Base-by-base conservation (phyloP, 169 alveolate species). In the Plasmodium gaboni region DNA sequence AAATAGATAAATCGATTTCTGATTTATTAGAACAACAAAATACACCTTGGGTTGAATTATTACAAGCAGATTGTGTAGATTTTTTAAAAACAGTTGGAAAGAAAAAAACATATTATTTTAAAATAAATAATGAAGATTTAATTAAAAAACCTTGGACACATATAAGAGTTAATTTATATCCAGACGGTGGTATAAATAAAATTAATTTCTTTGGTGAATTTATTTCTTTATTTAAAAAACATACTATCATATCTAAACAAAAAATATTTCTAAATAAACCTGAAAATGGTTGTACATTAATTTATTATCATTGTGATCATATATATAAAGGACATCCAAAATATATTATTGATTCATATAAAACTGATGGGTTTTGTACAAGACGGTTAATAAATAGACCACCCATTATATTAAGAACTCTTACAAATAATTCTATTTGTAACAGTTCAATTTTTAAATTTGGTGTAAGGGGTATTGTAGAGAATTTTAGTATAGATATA, bases 101-200 rank as follows among this genome's bases (percentile, higher is more conserved):
- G 69, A 80, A 80, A 80, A 80, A 67, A 67, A 53, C 69, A 19
- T 80, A 80, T 26, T 80, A 50, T 80, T 80, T 80, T 80, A 53
- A 80, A 80, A 57, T 80, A 22, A 80, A 80, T 46, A 80, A 80
- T 38, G 42, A 17, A 15, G 67, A 78, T 8, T 67, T 80, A 68
- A 67, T 80, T 44, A 80, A 80, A 55, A 38, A 38, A 38, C 90
- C 83, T 28, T 80, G 90, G 90, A 67, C 90, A 67, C 90, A 80
- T 38, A 80, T 80, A 50, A 32, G 90, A 44, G 48, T 80, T 60
- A 80, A 80, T 80, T 80, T 80, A 80, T 80, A 80, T 67, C 90
- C 90, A 51, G 90, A 80, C 57, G 90, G 90, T 15, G 90, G 90
- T 9, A 67, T 80, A 67, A 80, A 80, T 80, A 80, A 80, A n/a